phyloP scores from a whole-genome alignment of 164 flowering plant genomes.

The Liriodendron chinense region DNA sequence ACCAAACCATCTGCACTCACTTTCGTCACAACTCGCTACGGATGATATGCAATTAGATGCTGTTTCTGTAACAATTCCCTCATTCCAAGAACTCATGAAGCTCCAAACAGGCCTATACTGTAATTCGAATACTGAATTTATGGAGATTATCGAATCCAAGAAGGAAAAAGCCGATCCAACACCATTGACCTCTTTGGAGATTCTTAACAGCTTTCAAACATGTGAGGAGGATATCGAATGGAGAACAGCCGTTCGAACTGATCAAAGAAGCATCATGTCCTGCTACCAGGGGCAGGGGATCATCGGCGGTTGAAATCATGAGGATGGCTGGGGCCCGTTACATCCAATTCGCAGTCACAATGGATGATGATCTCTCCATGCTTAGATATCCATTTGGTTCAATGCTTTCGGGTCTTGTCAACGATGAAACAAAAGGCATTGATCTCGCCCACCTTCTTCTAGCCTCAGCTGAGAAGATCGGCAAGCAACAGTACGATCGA shows the following conservation, averaged over 20 bases:
- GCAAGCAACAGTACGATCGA: conserved; percentile 36
- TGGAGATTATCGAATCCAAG: conserved; percentile 4
- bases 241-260: conserved; percentile 13
- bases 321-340: conserved; percentile 45
- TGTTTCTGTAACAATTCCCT: conserved; percentile 14
- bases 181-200: conserved; percentile 25
- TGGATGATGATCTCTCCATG: conserved; percentile 13
- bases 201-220: conserved; percentile 30
- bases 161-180: conserved; percentile 17
- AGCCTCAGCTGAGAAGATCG: conserved; percentile 47
- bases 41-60: conserved; percentile 22
- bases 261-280: background rate
- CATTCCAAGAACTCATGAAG: conserved; percentile 13
- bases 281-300: background rate
- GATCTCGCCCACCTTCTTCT: conserved; percentile 43
- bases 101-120: conserved; percentile 4
- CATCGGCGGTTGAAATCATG: conserved; percentile 43
- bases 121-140: background rate
- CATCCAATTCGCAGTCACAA: conserved; percentile 21
- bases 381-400: conserved; percentile 26
- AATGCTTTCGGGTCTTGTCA: conserved; percentile 27
- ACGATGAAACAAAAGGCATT: conserved; percentile 35
- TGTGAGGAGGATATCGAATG: conserved; percentile 19
- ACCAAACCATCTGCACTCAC: conserved; percentile 11
- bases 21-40: conserved; percentile 16